These are phyloP conservation scores for Pyracantha coccinea DNA, from an alignment of 331 rosid genomes.

Conservation along the genomic window DNA sequence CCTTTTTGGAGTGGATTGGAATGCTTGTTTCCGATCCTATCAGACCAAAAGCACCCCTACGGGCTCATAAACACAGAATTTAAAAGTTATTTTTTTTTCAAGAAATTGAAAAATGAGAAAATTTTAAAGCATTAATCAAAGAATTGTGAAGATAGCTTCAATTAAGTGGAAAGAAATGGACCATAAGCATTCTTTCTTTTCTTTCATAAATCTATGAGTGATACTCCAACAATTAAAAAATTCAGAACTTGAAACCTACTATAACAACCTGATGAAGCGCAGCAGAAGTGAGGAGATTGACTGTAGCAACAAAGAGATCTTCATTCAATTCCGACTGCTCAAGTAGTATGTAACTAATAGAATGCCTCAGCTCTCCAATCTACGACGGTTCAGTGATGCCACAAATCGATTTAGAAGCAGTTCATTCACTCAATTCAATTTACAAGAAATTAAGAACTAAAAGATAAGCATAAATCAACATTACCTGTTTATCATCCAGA, in stretches of 20 bases:
- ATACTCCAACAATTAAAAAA: background rate
- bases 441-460: conserved; percentile 14
- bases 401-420: conserved; percentile 12
- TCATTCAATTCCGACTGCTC: conserved; percentile 58
- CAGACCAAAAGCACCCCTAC: too few relatives aligned
- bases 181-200: background rate
- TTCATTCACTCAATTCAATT: background rate
- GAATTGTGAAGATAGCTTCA: background rate
- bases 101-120: background rate
- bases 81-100: background rate
- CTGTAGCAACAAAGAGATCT: conserved; percentile 73
- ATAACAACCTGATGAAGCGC: conserved; percentile 71
- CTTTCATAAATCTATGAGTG: background rate
- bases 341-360: conserved; percentile 46
- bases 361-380: conserved; percentile 57
- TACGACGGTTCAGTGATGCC: conserved; percentile 18
- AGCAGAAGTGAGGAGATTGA: conserved; percentile 70
- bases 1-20: too few relatives aligned
- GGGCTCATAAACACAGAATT: background rate
- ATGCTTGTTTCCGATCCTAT: too few relatives aligned
- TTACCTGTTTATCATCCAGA: conserved; percentile 74
- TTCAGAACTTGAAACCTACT: background rate
- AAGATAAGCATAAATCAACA: conserved; percentile 6
- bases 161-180: background rate
- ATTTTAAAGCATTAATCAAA: background rate